Conservation (phyloP, 2,329 filamentous ascomycete species). For the Elsinoe fawcettii region DNA sequence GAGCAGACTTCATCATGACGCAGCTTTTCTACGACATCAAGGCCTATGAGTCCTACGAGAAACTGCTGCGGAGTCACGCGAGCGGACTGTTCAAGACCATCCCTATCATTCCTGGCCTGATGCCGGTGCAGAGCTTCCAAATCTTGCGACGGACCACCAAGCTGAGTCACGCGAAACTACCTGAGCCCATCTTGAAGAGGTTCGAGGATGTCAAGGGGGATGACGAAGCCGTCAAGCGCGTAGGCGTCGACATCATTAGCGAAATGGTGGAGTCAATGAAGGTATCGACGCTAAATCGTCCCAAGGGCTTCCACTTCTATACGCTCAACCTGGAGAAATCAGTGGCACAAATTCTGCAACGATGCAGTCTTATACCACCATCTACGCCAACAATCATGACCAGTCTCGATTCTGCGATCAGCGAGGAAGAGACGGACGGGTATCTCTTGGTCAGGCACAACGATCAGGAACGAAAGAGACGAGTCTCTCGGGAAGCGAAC, state of each 20-base stretch:
- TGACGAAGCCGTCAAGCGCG: slow-evolving; percentile 71
- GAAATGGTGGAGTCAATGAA: slow-evolving; percentile 78
- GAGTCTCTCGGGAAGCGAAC: slow-evolving; percentile 69
- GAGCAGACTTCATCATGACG: slow-evolving; percentile 97
- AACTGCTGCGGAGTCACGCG: slow-evolving; percentile 65
- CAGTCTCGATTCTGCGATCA: slow-evolving; percentile 28
- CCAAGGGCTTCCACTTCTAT: slow-evolving; percentile 90
- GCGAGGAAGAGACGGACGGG: slow-evolving; percentile 33
- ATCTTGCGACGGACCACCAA: slow-evolving; percentile 92
- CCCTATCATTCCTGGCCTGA: slow-evolving; percentile 86
- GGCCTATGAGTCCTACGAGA: slow-evolving; percentile 75
- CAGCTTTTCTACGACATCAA: slow-evolving; percentile 91
- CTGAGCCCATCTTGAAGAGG: slow-evolving; percentile 59
- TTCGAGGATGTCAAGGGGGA: slow-evolving; percentile 68
- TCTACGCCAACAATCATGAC: slow-evolving; percentile 21
- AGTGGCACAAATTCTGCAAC: slow-evolving; percentile 84
- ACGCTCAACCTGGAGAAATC: slow-evolving; percentile 94
- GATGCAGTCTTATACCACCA: slow-evolving; percentile 70
- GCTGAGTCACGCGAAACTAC: slow-evolving; percentile 80
- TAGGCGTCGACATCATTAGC: slow-evolving; percentile 73
- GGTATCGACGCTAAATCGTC: slow-evolving; percentile 49
- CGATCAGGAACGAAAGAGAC: slow-evolving; percentile 31
- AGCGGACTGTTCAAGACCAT: slow-evolving; percentile 80
- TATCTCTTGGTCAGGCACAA: slow-evolving; percentile 25
- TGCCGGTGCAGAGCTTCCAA: slow-evolving; percentile 97